phyloP scores from a whole-genome alignment of 768 basidiomycete species.

The Tulasnella calospora region DNA sequence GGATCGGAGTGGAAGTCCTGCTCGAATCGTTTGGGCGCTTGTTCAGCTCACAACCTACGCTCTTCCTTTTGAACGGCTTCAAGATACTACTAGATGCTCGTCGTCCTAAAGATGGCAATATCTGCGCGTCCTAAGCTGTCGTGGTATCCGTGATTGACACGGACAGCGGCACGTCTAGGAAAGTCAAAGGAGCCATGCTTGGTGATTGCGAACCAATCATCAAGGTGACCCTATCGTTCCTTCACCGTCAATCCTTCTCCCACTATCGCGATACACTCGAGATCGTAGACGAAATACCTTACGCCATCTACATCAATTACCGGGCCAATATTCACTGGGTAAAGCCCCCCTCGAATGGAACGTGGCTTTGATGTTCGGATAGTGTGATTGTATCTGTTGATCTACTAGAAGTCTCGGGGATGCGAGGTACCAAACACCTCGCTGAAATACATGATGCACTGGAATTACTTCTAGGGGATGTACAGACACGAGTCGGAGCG shows the following conservation, averaged over 20 bases:
- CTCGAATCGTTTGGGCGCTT: too few relatives aligned
- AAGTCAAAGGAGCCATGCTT: conserved; percentile 77
- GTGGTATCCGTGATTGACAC: conserved; percentile 87
- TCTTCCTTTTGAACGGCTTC: conserved; percentile 96
- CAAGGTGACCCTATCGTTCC: conserved; percentile 90
- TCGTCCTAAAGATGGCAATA: conserved; percentile 76
- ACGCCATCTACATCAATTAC: conserved; percentile 65
- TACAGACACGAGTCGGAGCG: too few relatives aligned
- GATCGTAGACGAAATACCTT: conserved; percentile 82
- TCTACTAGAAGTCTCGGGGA: too few relatives aligned
- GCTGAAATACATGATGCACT: too few relatives aligned
- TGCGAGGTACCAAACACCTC: too few relatives aligned
- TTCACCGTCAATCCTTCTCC: conserved; percentile 89
- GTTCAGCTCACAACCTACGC: too few relatives aligned
- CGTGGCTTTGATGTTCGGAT: too few relatives aligned
- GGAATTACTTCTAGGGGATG: too few relatives aligned
- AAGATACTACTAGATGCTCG: conserved; percentile 72
- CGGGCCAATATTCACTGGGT: conserved; percentile 78
- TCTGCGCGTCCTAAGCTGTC: conserved; percentile 82
- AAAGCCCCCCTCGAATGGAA: too few relatives aligned
- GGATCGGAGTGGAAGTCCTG: too few relatives aligned
- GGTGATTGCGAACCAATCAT: conserved; percentile 77
- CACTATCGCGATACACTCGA: conserved; percentile 98
- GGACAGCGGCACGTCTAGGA: conserved; percentile 89
- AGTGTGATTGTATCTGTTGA: too few relatives aligned